Evolutionary conservation across 305 asterid species (phyloP).

Genomic region (Plantago coronopus): DNA sequence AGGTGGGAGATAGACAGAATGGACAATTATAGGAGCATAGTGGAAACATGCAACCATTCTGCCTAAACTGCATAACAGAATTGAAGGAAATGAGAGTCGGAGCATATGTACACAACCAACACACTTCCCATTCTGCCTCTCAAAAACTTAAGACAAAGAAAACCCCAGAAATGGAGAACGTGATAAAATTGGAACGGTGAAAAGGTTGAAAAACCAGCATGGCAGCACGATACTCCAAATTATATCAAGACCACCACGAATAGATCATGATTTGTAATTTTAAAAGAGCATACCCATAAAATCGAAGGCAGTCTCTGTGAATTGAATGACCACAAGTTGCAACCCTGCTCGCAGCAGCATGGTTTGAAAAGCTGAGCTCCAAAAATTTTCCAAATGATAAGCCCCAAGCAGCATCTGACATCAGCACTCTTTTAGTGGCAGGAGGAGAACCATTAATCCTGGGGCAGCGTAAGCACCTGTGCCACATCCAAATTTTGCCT

Average conservation of each 20-base stretch:
- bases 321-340: constrained; percentile 88
- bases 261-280: background rate
- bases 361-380: constrained; percentile 89
- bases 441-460: constrained; percentile 69
- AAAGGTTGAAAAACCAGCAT: background rate
- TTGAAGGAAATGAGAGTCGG: constrained; percentile 19
- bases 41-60: constrained; percentile 78
- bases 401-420: constrained; percentile 90
- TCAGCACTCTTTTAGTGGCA: constrained; percentile 63
- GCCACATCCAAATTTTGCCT: constrained; percentile 94
- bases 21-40: constrained; percentile 70
- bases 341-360: constrained; percentile 86
- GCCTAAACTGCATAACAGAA: constrained; percentile 58
- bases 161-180: background rate
- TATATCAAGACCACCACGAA: constrained; percentile 13
- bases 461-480: constrained; percentile 76
- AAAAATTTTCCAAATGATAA: constrained; percentile 77
- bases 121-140: background rate
- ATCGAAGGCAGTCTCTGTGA: constrained; percentile 83
- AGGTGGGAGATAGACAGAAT: constrained; percentile 75
- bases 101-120: background rate
- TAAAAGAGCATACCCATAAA: constrained; percentile 59
- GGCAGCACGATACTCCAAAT: constrained; percentile 7
- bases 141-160: background rate
- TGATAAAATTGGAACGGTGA: background rate